These are phyloP conservation scores for Tuber brumale DNA, from an alignment of 495 filamentous ascomycete species.

Conservation along the genomic window DNA sequence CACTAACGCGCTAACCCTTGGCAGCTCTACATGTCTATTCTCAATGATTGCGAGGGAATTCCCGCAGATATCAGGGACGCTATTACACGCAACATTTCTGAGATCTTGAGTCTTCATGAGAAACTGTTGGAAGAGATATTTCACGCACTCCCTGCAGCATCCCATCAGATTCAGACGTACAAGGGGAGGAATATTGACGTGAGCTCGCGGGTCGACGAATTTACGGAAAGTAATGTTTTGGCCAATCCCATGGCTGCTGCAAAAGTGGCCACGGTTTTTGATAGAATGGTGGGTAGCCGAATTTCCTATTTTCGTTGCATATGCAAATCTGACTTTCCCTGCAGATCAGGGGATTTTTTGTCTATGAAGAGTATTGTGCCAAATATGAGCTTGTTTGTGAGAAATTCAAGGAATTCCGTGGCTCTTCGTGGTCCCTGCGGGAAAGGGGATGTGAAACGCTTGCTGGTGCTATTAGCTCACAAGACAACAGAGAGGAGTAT, in stretches of 20 bases:
- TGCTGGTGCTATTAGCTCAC: constrained; percentile 65
- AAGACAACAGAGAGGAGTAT: constrained; percentile 57
- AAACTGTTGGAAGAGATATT: constrained; percentile 62
- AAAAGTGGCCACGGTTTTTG: constrained; percentile 71
- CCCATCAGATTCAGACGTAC: constrained; percentile 45
- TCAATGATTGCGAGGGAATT: constrained; percentile 42
- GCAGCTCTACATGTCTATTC: constrained; percentile 49
- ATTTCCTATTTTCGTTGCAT: neutral
- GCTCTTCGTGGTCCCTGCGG: constrained; percentile 64
- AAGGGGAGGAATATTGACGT: constrained; percentile 58
- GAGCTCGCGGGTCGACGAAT: constrained; percentile 49
- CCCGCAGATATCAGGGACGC: constrained; percentile 53
- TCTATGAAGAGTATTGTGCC: constrained; percentile 80
- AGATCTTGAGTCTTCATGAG: constrained; percentile 66
- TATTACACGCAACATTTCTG: constrained; percentile 60
- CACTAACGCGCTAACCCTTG: constrained; percentile 24
- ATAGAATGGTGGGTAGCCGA: constrained; percentile 55
- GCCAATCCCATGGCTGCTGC: constrained; percentile 66
- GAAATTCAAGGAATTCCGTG: constrained; percentile 50
- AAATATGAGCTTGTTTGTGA: constrained; percentile 78
- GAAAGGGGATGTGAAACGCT: constrained; percentile 85
- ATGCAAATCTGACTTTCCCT: neutral
- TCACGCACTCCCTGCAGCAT: constrained; percentile 49
- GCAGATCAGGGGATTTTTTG: constrained; percentile 72
- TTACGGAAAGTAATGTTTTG: constrained; percentile 49